phyloP scores from a whole-genome alignment of 2,329 filamentous ascomycete species.

The Aspergillus intermedius region DNA sequence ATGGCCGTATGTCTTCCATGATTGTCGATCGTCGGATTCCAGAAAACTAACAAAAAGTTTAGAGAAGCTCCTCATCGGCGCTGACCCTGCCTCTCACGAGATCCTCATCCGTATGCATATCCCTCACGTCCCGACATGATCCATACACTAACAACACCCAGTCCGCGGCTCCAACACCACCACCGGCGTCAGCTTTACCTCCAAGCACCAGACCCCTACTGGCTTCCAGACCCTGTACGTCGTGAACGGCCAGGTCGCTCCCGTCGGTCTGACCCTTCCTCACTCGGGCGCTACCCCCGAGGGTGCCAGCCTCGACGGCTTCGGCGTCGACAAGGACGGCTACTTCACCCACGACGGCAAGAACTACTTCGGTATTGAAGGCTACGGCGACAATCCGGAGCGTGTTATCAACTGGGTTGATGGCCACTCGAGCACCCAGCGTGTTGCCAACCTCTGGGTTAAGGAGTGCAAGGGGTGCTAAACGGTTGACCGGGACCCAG shows the following conservation, averaged over 20 bases:
- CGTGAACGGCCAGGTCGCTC: conserved; percentile 15
- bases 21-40: not conserved
- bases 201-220: conserved; percentile 15
- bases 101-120: conserved; percentile 22
- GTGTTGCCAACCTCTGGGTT: conserved; percentile 14
- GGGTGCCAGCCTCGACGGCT: conserved; percentile 15
- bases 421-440: conserved; percentile 16
- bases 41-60: not conserved
- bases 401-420: conserved; percentile 24
- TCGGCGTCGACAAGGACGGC: conserved; percentile 21
- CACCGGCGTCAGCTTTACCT: conserved; percentile 20
- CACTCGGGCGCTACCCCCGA: conserved; percentile 23
- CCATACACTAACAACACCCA: not conserved
- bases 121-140: not conserved
- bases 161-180: conserved; percentile 9
- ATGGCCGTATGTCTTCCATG: conserved; percentile 17
- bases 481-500: not conserved
- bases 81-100: conserved; percentile 14
- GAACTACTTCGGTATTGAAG: conserved; percentile 20
- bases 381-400: conserved; percentile 13
- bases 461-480: conserved; percentile 21
- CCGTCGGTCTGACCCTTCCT: conserved; percentile 18
- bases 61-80: conserved; percentile 19
- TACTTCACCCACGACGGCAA: conserved; percentile 21
- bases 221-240: conserved; percentile 25